These are phyloP conservation scores for Areca catechu DNA, from an alignment of 176 grass and related monocot species.

Conservation along the genomic window DNA sequence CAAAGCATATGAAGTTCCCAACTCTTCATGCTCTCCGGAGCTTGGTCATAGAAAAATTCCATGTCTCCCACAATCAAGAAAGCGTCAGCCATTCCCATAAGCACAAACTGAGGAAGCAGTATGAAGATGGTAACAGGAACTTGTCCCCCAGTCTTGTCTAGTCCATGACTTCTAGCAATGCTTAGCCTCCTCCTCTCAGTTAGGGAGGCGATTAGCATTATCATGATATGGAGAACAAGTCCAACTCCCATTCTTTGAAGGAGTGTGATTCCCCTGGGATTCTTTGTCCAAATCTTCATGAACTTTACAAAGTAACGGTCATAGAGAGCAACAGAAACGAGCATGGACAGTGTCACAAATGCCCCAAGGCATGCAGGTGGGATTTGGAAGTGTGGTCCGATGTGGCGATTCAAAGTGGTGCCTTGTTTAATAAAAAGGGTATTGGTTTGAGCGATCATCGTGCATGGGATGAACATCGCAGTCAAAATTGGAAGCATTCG, in stretches of 20 bases:
- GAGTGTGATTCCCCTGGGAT: constrained; percentile 81
- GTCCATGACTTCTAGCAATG: constrained; percentile 26
- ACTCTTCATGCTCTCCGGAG: constrained; percentile 87
- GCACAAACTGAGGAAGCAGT: constrained; percentile 72
- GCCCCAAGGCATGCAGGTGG: constrained; percentile 53
- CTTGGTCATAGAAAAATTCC: constrained; percentile 94
- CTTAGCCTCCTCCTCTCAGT: constrained; percentile 36
- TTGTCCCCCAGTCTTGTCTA: neutral
- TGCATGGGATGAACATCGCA: constrained; percentile 57
- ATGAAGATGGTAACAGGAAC: constrained; percentile 57
- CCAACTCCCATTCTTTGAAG: constrained; percentile 55
- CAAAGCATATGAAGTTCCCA: constrained; percentile 52
- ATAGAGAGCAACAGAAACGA: constrained; percentile 41
- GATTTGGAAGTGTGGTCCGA: constrained; percentile 39
- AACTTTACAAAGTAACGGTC: constrained; percentile 47
- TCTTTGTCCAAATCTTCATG: constrained; percentile 34
- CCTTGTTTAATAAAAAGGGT: constrained; percentile 81
- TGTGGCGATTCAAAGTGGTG: constrained; percentile 43
- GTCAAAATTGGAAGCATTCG: constrained; percentile 48
- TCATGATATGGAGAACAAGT: constrained; percentile 47
- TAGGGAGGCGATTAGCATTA: constrained; percentile 36
- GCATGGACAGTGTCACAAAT: constrained; percentile 61
- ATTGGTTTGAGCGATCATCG: constrained; percentile 46
- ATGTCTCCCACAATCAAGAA: constrained; percentile 40
- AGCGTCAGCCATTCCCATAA: constrained; percentile 64